Base-by-base conservation (phyloP, 257 asterid genomes). In the Anisodus tanguticus region DNA sequence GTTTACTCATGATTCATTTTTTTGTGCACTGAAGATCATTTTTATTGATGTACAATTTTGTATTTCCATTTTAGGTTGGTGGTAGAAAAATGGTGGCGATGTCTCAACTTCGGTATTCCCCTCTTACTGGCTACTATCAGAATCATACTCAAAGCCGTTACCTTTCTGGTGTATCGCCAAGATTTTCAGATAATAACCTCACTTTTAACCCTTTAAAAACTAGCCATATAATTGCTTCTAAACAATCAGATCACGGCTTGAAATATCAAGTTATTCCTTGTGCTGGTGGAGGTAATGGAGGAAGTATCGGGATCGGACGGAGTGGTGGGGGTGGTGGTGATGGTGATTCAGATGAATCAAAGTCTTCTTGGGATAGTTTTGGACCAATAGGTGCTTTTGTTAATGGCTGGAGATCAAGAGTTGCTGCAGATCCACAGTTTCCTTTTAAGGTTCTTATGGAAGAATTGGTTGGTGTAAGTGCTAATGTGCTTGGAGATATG, bases 371-470 rank as follows among this genome's bases (percentile, higher is more conserved):
- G 79, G 90, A 85, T 78, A 84, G 92, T 0, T 88, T 92, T 60
- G 97, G 98, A 66, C 97, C 97, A 2, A 60, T 93, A 39, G 97
- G 97, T 43, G 95, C 94, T n/a, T 92, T 95, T 63, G 63, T 95
- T 43, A 85, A 15, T 43, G 98, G 98, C 2, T 96, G 99, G 99
- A 92, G 97, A 89, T 90, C 98, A 8, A 88, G 99, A 77, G 98
- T 94, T 81, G 93, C 93, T 37, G 98, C 98, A 1, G 99, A 95
- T 89, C 95, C 98, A 1, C 97, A 95, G 68, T 95, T 95, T 87
- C 97, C 98, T 0, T 95, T 95, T 88, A 95, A 95, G 90, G 97
- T 95, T 71, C 89, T 93, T 6, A 95, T 95, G 98, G 98, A 95
- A 77, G 98, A 95, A 84, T 62, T 95, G 84, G 98, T 94, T 3